Conservation (phyloP, 2,329 filamentous ascomycete species). For the Pyrenochaeta sp. region DNA sequence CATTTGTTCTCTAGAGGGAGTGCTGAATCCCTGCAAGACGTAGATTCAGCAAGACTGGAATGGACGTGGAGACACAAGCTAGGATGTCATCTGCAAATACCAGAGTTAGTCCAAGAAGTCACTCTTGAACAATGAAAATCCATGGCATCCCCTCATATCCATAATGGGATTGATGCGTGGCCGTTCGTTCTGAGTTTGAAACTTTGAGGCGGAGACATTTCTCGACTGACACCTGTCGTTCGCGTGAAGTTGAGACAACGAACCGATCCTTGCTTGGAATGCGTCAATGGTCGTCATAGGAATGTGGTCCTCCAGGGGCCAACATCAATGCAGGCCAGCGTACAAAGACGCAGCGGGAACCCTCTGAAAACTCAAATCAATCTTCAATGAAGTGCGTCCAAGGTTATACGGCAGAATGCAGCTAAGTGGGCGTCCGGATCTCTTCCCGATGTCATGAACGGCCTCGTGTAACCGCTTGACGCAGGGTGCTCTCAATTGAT, state of each 20-base stretch:
- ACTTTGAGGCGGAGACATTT: neutral
- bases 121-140: neutral
- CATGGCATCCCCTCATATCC: neutral
- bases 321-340: neutral
- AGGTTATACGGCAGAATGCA: neutral
- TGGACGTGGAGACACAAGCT: slow-evolving; percentile 1
- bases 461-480: neutral
- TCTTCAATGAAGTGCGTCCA: neutral
- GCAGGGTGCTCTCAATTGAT: neutral
- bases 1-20: slow-evolving; percentile 10
- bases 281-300: slow-evolving; percentile 13
- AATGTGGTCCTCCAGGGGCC: slow-evolving; percentile 7
- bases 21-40: slow-evolving; percentile 8
- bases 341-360: neutral
- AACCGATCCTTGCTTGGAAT: slow-evolving; percentile 7
- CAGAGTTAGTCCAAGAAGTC: neutral
- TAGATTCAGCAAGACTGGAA: slow-evolving; percentile 10
- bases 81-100: neutral
- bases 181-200: too few species aligned
- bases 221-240: slow-evolving; percentile 25
- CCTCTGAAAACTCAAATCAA: neutral
- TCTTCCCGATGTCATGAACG: neutral
- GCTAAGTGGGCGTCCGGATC: neutral
- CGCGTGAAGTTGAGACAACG: slow-evolving; percentile 15
- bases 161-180: neutral